Conservation (phyloP, 139 green algal genomes). For the Haematococcus lacustris region DNA sequence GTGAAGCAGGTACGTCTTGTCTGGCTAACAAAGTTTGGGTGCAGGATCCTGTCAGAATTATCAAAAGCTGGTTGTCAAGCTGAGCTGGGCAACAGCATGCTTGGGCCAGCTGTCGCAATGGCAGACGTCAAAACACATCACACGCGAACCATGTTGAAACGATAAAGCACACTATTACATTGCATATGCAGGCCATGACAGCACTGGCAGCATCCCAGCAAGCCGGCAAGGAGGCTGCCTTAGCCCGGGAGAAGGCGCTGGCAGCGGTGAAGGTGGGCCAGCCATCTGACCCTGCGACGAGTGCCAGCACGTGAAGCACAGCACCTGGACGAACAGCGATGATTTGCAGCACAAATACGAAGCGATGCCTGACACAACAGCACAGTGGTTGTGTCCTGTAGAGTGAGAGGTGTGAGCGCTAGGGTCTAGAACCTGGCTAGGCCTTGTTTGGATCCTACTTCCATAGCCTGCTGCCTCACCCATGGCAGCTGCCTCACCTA, state of each 20-base stretch:
- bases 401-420: no score
- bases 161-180: not conserved
- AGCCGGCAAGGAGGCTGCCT: constrained; percentile 47
- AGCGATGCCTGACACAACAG: no score
- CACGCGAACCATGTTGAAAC: not conserved
- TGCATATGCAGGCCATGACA: constrained; percentile 54
- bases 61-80: not conserved
- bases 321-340: no score
- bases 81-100: not conserved
- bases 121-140: not conserved
- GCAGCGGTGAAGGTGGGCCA: constrained; percentile 63
- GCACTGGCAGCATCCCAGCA: constrained; percentile 49
- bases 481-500: no score
- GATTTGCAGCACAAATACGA: no score
- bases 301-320: no score
- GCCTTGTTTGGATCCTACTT: no score
- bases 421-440: no score
- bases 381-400: no score
- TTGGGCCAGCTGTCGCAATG: not conserved
- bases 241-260: constrained; percentile 60
- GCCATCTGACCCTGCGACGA: no score
- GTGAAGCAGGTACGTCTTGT: constrained; percentile 27
- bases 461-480: no score
- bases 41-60: not conserved
- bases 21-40: not conserved